Conservation (phyloP, 345 rosid genomes). For the Populus pruinosa region DNA sequence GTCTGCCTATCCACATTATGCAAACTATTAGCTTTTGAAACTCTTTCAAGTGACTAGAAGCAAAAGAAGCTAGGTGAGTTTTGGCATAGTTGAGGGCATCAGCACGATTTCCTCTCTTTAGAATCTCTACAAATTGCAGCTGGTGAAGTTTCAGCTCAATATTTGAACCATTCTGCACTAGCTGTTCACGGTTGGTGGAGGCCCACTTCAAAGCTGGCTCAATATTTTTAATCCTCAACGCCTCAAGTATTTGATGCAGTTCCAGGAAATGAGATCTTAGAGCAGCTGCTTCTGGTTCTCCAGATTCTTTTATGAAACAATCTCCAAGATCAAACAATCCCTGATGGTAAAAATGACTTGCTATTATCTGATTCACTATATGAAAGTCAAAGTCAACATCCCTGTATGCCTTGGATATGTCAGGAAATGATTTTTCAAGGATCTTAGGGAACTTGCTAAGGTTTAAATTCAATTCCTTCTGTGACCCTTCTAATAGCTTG, state of each 20-base stretch:
- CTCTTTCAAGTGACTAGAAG: conserved; percentile 34
- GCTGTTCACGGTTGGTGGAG: conserved; percentile 43
- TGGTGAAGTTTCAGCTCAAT: conserved; percentile 59
- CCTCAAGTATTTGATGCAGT: conserved; percentile 51
- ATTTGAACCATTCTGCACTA: conserved; percentile 43
- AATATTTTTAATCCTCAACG: conserved; percentile 46
- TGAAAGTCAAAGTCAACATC: conserved; percentile 54
- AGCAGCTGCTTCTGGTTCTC: conserved; percentile 39
- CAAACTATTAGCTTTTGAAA: conserved; percentile 52
- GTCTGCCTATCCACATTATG: conserved; percentile 48
- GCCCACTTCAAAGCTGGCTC: conserved; percentile 83
- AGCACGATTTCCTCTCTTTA: conserved; percentile 43
- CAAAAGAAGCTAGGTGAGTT: conserved; percentile 46
- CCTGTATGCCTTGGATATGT: conserved; percentile 67
- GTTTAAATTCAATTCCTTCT: conserved; percentile 47
- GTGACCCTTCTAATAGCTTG: conserved; percentile 52
- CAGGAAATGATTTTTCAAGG: conserved; percentile 59
- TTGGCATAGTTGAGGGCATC: conserved; percentile 62
- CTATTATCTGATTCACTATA: conserved; percentile 57
- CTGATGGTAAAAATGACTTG: conserved; percentile 59
- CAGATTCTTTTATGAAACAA: conserved; percentile 58
- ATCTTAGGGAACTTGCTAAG: conserved; percentile 54
- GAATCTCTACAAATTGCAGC: conserved; percentile 57
- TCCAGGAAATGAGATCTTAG: conserved; percentile 52
- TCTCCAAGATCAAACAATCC: conserved; percentile 85